Percentiles rank a stretch among this genome's conserved stretches.
phyloP scores from a whole-genome alignment of 1,284 basidiomycete genomes.

The Leccinum griseonigrum region DNA sequence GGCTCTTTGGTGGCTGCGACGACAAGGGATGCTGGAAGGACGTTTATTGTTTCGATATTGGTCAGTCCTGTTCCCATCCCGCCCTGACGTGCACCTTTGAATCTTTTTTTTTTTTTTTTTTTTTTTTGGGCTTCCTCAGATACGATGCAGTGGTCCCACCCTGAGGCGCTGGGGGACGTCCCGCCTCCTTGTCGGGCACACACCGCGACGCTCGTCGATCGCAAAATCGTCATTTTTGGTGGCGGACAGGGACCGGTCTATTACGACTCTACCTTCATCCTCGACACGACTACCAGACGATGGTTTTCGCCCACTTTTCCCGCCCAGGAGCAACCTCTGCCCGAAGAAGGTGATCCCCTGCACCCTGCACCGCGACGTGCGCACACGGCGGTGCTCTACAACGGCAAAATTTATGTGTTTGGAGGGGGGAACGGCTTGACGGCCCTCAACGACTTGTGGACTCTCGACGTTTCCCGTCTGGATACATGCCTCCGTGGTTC shows the following conservation, averaged over 20 bases:
- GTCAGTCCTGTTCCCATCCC: slow-evolving; percentile 39
- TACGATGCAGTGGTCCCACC: slow-evolving; percentile 86
- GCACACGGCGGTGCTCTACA: slow-evolving; percentile 80
- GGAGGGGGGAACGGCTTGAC: slow-evolving; percentile 89
- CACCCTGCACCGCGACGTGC: slow-evolving; percentile 74
- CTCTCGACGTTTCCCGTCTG: slow-evolving; percentile 61
- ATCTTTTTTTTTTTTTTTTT: too few relatives aligned
- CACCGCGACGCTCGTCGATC: slow-evolving; percentile 82
- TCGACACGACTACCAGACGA: slow-evolving; percentile 73
- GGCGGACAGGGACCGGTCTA: slow-evolving; percentile 81
- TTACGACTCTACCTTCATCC: slow-evolving; percentile 76
- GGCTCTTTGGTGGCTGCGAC: slow-evolving; percentile 90
- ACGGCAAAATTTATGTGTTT: slow-evolving; percentile 79
- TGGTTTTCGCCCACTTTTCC: slow-evolving; percentile 59
- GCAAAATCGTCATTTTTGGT: slow-evolving; percentile 79
- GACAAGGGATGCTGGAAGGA: slow-evolving; percentile 75
- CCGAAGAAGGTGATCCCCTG: slow-evolving; percentile 18
- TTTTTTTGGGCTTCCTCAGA: slow-evolving; percentile 44
- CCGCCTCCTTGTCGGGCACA: slow-evolving; percentile 87
- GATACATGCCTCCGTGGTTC: slow-evolving; percentile 24
- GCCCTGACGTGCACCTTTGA: background rate
- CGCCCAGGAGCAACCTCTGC: slow-evolving; percentile 5
- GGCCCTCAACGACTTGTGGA: slow-evolving; percentile 90
- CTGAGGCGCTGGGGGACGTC: slow-evolving; percentile 71
- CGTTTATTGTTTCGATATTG: slow-evolving; percentile 84